phyloP scores from a whole-genome alignment of 2,329 filamentous ascomycete species.

The Ascochyta lentis region DNA sequence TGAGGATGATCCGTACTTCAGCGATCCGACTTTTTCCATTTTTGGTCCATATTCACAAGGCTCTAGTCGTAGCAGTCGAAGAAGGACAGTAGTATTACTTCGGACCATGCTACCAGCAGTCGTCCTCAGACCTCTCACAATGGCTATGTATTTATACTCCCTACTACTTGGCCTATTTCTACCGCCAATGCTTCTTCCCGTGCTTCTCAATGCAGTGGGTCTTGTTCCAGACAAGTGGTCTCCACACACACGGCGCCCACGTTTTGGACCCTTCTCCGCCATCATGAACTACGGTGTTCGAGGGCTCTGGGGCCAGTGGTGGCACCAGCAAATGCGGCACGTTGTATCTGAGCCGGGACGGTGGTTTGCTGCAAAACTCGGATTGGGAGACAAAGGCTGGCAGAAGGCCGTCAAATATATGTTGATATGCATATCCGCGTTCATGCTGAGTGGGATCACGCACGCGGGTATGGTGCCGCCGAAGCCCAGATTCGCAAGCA shows the following conservation, averaged over 20 bases:
- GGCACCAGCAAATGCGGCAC: conserved; percentile 23
- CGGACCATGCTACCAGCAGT: neutral
- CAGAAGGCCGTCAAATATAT: conserved; percentile 9
- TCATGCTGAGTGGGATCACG: conserved; percentile 14
- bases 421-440: conserved; percentile 14
- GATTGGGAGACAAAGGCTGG: neutral
- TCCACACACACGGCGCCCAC: conserved; percentile 15
- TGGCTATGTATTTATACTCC: conserved; percentile 15
- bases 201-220: conserved; percentile 6
- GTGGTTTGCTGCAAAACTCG: conserved; percentile 3
- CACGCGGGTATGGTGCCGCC: conserved; percentile 15
- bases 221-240: conserved; percentile 6
- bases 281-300: conserved; percentile 5
- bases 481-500: conserved; percentile 4
- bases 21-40: conserved; percentile 1
- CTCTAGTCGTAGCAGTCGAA: neutral
- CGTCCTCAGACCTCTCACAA: conserved; percentile 6
- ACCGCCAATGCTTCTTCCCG: conserved; percentile 6
- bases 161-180: conserved; percentile 13
- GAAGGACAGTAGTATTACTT: neutral
- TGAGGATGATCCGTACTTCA: conserved; percentile 11
- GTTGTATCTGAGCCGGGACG: conserved; percentile 16
- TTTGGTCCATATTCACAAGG: neutral
- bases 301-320: conserved; percentile 19
- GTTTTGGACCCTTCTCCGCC: conserved; percentile 13